Evolutionary conservation across 768 basidiomycete genomes (phyloP).

Genomic region (Termitomyces eurrhizus): DNA sequence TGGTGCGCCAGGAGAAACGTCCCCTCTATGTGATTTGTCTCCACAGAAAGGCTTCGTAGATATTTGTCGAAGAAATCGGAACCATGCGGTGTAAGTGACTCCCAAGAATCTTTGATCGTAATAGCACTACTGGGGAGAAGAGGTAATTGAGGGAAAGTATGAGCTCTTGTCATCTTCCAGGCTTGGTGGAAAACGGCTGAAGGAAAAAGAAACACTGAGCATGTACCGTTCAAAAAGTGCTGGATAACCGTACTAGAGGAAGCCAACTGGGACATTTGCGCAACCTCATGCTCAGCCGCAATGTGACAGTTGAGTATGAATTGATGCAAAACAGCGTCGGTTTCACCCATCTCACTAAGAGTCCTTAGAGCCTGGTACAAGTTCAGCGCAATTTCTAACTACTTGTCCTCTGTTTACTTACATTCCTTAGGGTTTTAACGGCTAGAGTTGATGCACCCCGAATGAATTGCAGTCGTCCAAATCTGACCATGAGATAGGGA

Average conservation of each 20-base stretch:
- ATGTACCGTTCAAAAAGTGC: background rate
- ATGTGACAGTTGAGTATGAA: background rate
- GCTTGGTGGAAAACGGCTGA: background rate
- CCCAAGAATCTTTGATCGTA: constrained; percentile 18
- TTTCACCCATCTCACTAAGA: background rate
- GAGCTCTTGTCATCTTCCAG: background rate
- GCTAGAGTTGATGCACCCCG: background rate
- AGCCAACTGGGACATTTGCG: background rate
- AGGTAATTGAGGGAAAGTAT: background rate
- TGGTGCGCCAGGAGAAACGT: constrained; percentile 19
- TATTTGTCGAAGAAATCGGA: constrained; percentile 16
- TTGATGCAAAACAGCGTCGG: background rate
- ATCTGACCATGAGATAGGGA: background rate
- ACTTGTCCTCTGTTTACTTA: background rate
- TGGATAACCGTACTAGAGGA: background rate
- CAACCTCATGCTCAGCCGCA: background rate
- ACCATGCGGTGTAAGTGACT: constrained; percentile 10
- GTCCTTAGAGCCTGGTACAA: background rate
- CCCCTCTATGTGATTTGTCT: constrained; percentile 27
- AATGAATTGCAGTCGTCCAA: background rate
- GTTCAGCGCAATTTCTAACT: background rate
- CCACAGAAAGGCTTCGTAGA: constrained; percentile 22
- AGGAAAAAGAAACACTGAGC: background rate
- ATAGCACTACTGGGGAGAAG: background rate
- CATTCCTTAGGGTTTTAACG: background rate